phyloP scores from a whole-genome alignment of 2,329 filamentous ascomycete species.

The Claviceps quebecensis region DNA sequence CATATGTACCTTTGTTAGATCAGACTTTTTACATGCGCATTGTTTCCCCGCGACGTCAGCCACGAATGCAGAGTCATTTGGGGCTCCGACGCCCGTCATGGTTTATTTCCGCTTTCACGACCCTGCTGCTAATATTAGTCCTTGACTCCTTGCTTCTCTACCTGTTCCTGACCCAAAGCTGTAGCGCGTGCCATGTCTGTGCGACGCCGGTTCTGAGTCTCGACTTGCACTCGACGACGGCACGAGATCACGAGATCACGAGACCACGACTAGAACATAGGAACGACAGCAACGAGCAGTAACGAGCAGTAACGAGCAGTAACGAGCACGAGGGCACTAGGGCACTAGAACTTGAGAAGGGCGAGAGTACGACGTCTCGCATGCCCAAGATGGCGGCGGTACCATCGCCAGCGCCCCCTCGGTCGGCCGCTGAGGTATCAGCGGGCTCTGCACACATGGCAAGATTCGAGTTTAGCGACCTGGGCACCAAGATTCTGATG shows the following conservation, averaged over 20 bases:
- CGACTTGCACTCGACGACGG: slow-evolving; percentile 1
- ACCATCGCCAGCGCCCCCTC: slow-evolving; percentile 20
- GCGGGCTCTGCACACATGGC: slow-evolving; percentile 28
- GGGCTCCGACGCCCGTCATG: neutral
- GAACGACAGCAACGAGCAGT: no score
- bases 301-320: no score
- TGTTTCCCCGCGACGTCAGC: no score
- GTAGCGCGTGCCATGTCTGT: slow-evolving; percentile 5
- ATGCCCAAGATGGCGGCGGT: slow-evolving; percentile 8
- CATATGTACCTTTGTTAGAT: no score
- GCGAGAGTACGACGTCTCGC: slow-evolving; percentile 1
- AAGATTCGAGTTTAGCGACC: slow-evolving; percentile 77
- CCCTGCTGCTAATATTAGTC: neutral
- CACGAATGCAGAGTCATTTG: no score
- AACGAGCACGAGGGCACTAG: no score
- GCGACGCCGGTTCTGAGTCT: slow-evolving; percentile 2
- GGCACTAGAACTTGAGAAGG: neutral
- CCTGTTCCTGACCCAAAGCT: neutral
- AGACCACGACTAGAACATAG: neutral
- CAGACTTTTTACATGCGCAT: no score
- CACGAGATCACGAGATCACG: slow-evolving; percentile 5
- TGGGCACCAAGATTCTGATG: slow-evolving; percentile 86
- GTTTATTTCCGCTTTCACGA: neutral
- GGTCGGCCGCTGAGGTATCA: slow-evolving; percentile 11
- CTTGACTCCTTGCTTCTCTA: neutral